A percentile compares a stretch with the other conserved stretches of the same genome.
Conservation (phyloP, 352 stramenopile species). For the Phytophthora boehmeriae region DNA sequence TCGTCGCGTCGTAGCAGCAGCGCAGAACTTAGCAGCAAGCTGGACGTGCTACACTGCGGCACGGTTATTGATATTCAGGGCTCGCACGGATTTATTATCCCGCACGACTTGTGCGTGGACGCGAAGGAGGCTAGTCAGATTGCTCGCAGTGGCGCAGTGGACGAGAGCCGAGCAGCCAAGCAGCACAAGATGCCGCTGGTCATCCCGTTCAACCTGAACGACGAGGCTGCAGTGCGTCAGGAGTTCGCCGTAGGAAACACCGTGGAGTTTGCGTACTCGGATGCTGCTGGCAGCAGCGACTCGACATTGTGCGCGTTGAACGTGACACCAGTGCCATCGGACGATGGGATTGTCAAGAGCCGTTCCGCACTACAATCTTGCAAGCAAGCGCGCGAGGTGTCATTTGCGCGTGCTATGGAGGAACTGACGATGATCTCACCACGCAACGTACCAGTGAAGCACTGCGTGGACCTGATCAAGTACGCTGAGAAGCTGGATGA, state of each 20-base stretch:
- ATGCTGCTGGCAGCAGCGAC: slow-evolving; percentile 20
- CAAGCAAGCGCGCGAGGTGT: slow-evolving; percentile 76
- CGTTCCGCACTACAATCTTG: slow-evolving; percentile 70
- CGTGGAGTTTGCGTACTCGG: slow-evolving; percentile 67
- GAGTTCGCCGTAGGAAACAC: slow-evolving; percentile 70
- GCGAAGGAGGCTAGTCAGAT: slow-evolving; percentile 26
- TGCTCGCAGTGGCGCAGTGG: slow-evolving; percentile 8
- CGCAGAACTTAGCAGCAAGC: slow-evolving; percentile 51
- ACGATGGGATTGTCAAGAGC: slow-evolving; percentile 73
- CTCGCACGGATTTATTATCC: slow-evolving; percentile 78
- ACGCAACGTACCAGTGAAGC: slow-evolving; percentile 77
- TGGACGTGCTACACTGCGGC: slow-evolving; percentile 76
- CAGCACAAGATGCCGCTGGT: slow-evolving; percentile 63
- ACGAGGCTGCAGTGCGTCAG: slow-evolving; percentile 44
- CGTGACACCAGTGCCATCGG: slow-evolving; percentile 63
- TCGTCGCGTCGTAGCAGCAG: slow-evolving; percentile 12
- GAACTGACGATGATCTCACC: slow-evolving; percentile 80
- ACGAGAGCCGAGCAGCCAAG: slow-evolving; percentile 11
- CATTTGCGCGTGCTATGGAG: slow-evolving; percentile 79
- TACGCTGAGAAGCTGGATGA: slow-evolving; percentile 83
- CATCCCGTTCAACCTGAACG: slow-evolving; percentile 69
- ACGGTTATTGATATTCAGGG: slow-evolving; percentile 83
- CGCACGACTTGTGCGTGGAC: slow-evolving; percentile 60
- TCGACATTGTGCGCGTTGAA: slow-evolving; percentile 53
- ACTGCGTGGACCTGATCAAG: slow-evolving; percentile 85